Evolutionary conservation across 1,139 yeast genomes (phyloP), one percentile per base, ranked within the genome.

Genomic region (Yamadazyma atlantica): DNA sequence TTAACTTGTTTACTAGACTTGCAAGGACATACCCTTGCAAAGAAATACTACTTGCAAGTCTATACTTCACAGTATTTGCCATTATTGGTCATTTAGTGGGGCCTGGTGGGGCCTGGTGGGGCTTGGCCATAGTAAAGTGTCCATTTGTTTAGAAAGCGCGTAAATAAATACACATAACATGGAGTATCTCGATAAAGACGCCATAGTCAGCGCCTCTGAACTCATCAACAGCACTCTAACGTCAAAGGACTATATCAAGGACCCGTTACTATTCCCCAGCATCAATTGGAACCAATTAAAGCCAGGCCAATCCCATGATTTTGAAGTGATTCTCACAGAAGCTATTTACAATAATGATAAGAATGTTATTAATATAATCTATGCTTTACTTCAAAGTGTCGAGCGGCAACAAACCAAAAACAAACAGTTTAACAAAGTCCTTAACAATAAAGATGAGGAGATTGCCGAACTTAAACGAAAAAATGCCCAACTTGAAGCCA

Each of bases 331-430:
- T 26, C 35, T 64, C 16, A 62, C 68, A 2, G 67, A 65, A 16
- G 44, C 46, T n/a, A 39, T 69, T 13, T 69, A 60, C 43, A 57
- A 65, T 38, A 72, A 73, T 47, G 78, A 72, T 48, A 66, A 70
- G 45, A 62, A 66, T 36, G 52, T 62, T 19, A 66, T 73, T 22
- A 71, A 72, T 45, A 62, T 69, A 30, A 60, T 73, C 2, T 69
- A 71, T 44, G 63, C 72, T 2, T 53, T 73, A 6, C 45, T 69
- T 3, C 64, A 63, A 37, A 62, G 69, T 4, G 55, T 71, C 1
- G 78, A 73, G 33, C 53, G 72, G 26, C 58, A 61, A 40, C 57
- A 72, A 28, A 52, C 45, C 3, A 74, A 67, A 35, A 67, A 63
- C 35, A 58, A 54, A 32, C 44, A 56, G 4, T 61, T 68, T 30